phyloP scores from a whole-genome alignment of 352 stramenopile species.

The Albugo candida region DNA sequence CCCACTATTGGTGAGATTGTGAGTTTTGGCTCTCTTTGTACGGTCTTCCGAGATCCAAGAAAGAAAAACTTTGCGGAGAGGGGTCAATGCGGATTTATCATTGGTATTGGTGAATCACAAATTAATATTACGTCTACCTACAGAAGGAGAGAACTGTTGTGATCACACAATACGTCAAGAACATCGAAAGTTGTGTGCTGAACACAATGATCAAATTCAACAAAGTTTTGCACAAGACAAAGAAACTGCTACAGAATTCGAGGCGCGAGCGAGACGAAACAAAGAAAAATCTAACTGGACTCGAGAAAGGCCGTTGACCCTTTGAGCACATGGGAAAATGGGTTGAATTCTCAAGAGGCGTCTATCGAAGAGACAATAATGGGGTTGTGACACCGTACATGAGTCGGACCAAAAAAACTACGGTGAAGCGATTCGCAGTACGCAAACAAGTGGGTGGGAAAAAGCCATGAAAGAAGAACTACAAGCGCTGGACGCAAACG shows the following conservation, averaged over 20 bases:
- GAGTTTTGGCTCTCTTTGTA: conserved; percentile 1
- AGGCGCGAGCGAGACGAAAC: too few relatives aligned
- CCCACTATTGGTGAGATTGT: background rate
- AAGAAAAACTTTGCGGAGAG: background rate
- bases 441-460: background rate
- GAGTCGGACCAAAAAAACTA: conserved; percentile 7
- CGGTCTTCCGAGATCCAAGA: conserved; percentile 1
- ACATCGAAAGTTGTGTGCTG: background rate
- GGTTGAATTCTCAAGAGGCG: too few relatives aligned
- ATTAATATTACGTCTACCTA: background rate
- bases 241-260: too few relatives aligned
- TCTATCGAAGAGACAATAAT: too few relatives aligned
- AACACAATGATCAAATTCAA: too few relatives aligned
- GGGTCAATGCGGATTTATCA: background rate
- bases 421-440: conserved; percentile 1
- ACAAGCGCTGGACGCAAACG: conserved; percentile 1
- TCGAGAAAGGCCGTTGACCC: too few relatives aligned
- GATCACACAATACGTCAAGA: background rate
- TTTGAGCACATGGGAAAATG: too few relatives aligned
- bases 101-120: background rate
- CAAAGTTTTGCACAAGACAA: too few relatives aligned
- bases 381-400: too few relatives aligned
- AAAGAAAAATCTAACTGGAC: too few relatives aligned
- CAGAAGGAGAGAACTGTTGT: background rate
- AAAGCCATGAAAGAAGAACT: background rate